Evolutionary conservation across 306 rosid genomes (phyloP).

Genomic region (Castanea mollissima): DNA sequence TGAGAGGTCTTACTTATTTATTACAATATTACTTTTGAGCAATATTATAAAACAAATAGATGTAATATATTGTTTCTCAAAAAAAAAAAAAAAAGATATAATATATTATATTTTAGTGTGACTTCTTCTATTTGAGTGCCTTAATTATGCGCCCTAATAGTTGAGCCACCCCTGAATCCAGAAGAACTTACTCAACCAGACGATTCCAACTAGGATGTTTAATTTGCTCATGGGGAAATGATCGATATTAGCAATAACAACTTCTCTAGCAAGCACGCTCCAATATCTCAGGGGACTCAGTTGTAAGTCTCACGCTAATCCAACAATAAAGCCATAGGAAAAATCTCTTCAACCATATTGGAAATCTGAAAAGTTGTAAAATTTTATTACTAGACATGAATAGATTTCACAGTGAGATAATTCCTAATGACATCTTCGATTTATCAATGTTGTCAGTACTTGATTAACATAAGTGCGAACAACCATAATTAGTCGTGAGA

Average conservation of each 20-base stretch:
- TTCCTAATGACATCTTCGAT: slow-evolving; percentile 38
- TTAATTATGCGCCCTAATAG: too few species aligned
- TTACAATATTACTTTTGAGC: too few species aligned
- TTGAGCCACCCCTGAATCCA: slow-evolving; percentile 22
- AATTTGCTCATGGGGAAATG: slow-evolving; percentile 33
- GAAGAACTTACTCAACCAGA: slow-evolving; percentile 53
- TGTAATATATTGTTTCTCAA: too few species aligned
- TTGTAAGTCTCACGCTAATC: slow-evolving; percentile 50
- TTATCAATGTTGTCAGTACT: slow-evolving; percentile 17
- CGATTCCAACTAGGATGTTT: slow-evolving; percentile 62
- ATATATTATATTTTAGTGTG: too few species aligned
- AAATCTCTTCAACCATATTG: slow-evolving; percentile 43
- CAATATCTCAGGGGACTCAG: slow-evolving; percentile 30
- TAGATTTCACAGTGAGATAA: slow-evolving; percentile 42
- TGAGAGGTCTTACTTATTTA: too few species aligned
- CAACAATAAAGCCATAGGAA: slow-evolving; percentile 51
- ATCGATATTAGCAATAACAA: slow-evolving; percentile 51
- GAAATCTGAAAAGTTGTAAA: slow-evolving; percentile 43
- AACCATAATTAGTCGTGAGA: slow-evolving; percentile 36
- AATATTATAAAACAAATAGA: too few species aligned
- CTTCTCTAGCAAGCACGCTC: slow-evolving; percentile 58
- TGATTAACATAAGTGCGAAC: slow-evolving; percentile 61
- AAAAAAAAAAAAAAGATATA: too few species aligned
- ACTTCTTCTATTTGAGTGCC: too few species aligned
- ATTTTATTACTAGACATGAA: slow-evolving; percentile 51